These are phyloP conservation scores for Pisolithus sp. DNA, from an alignment of 768 basidiomycete genomes.

Conservation along the genomic window DNA sequence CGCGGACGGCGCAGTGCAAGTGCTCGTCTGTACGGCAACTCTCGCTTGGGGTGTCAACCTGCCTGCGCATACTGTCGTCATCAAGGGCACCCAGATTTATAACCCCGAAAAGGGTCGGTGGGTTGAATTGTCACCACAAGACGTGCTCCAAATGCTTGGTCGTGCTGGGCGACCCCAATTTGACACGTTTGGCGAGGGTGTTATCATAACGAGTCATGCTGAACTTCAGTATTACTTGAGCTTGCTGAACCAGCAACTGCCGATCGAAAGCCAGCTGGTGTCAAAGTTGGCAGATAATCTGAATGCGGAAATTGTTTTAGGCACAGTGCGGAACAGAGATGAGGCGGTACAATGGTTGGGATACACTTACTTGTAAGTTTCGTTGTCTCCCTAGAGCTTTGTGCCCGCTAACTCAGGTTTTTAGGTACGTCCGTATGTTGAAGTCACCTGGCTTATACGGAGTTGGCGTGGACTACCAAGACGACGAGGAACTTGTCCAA, in stretches of 20 bases:
- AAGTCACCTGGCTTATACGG: constrained; percentile 82
- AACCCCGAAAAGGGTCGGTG: constrained; percentile 98
- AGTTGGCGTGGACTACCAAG: constrained; percentile 85
- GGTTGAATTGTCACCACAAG: constrained; percentile 93
- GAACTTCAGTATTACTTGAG: constrained; percentile 97
- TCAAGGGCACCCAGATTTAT: constrained; percentile 99
- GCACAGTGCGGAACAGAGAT: constrained; percentile 89
- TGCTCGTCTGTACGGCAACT: constrained; percentile 94
- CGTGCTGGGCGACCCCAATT: constrained; percentile 96
- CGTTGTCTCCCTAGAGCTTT: neutral
- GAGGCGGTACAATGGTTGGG: constrained; percentile 98
- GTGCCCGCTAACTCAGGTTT: neutral
- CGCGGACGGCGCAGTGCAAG: constrained; percentile 85
- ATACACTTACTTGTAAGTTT: constrained; percentile 84
- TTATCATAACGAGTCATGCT: constrained; percentile 96
- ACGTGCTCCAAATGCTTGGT: constrained; percentile 97
- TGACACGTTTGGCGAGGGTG: constrained; percentile 95
- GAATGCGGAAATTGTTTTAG: constrained; percentile 95
- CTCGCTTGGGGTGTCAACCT: constrained; percentile 99
- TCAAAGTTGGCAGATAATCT: constrained; percentile 88
- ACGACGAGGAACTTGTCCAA: constrained; percentile 75
- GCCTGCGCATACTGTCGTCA: constrained; percentile 96
- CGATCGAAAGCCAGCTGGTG: constrained; percentile 95
- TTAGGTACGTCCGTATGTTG: constrained; percentile 91
- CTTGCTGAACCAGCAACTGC: constrained; percentile 93